Percentiles rank a stretch among this genome's conserved stretches.
phyloP scores from a whole-genome alignment of 2,329 filamentous ascomycete genomes.

The Lasiodiplodia sp. region DNA sequence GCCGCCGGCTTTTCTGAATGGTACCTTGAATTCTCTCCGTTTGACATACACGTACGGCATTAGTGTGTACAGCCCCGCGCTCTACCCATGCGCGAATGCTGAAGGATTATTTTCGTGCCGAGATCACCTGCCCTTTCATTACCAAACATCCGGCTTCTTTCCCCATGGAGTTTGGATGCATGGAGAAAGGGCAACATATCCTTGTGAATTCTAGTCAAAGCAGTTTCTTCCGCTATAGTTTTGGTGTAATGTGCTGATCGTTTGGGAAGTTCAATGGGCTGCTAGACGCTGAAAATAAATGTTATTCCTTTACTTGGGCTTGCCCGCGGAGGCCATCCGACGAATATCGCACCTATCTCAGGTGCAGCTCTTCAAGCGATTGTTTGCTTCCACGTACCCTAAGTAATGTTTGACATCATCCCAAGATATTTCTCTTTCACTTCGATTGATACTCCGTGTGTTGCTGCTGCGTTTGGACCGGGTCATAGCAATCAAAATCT shows the following conservation, averaged over 20 bases:
- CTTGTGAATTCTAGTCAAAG: neutral
- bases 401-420: neutral
- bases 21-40: neutral
- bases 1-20: neutral
- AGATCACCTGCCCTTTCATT: constrained; percentile 65
- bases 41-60: constrained; percentile 57
- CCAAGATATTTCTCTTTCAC: neutral
- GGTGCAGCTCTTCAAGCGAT: neutral
- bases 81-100: constrained; percentile 67
- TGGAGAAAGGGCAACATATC: constrained; percentile 68
- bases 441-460: neutral
- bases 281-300: neutral
- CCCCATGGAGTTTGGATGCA: constrained; percentile 65
- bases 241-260: neutral
- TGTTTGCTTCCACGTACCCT: neutral
- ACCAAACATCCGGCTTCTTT: constrained; percentile 68
- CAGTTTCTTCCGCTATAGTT: neutral
- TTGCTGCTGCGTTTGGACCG: neutral
- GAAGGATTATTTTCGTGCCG: constrained; percentile 73
- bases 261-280: neutral
- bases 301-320: neutral
- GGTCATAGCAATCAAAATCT: neutral
- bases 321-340: neutral
- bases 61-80: constrained; percentile 75
- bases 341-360: neutral